Base-by-base conservation (phyloP, 306 rosid species). In the Adenanthera pavonina region DNA sequence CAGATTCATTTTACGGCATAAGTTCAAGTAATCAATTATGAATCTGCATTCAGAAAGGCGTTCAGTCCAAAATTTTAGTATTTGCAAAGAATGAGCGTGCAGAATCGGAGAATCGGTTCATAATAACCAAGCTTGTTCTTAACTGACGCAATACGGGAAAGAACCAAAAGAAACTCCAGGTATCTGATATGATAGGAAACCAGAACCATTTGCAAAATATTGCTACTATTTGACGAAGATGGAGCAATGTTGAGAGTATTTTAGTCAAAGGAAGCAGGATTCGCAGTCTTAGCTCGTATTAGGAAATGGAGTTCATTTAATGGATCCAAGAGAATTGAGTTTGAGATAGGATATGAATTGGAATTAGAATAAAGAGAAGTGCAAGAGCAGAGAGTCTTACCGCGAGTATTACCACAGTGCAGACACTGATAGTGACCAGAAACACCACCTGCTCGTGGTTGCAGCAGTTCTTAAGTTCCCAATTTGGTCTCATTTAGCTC, bases 401-500 rank as follows among this genome's bases (percentile, higher is more conserved):
- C 38, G 90, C 94, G 12, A 88, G 90, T 49, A 90, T 90, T n/a
- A 90, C 81, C 10, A 90, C 89, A 34, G 89, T 41, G 88, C 88
- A 90, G 88, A 90, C 88, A 16, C 72, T 57, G 64, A 90, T 84
- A 43, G 90, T 79, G 70, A 81, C 86, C 44, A 90, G 84, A 75
- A 90, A 90, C 80, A 85, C 92, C 2, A 76, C 83, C 81, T 90
- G 94, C 14, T 90, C 94, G 79, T 86, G 92, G 89, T 86, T 90
- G 82, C 94, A 90, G 88, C 94, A 90, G 53, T 76, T 83, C 69
- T 67, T 85, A 30, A 90, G 92, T 80, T 87, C 92, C 94, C 94
- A 90, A 30, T 90, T 88, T 40, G 92, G 94, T 82, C 38, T 83
- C 92, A 88, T 85, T 82, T 69, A 57, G 72, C 62, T 41, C 43